Percentiles rank a stretch among this genome's conserved stretches.
Conservation (phyloP, 2,329 filamentous ascomycete genomes). For the Daldinia sp. region DNA sequence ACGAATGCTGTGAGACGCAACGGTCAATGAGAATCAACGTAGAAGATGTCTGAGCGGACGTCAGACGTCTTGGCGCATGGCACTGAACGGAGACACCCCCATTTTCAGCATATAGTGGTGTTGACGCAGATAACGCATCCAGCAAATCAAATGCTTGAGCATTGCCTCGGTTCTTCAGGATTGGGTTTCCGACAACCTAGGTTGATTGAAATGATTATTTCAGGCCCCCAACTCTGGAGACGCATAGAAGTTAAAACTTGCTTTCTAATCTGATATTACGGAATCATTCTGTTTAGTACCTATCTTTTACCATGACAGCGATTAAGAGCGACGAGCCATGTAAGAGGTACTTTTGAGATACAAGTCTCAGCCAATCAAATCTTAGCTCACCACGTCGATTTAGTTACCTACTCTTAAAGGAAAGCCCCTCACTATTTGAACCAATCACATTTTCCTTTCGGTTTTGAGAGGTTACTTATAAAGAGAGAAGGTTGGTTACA, state of each 20-base stretch:
- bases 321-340: not conserved
- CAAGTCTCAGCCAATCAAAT: not conserved
- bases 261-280: not conserved
- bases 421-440: not conserved
- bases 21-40: not conserved
- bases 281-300: not conserved
- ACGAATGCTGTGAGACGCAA: not conserved
- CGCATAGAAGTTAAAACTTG: not conserved
- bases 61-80: not conserved
- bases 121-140: not conserved
- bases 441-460: not conserved
- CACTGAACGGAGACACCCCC: not conserved
- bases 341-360: no score
- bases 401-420: constrained; percentile 2
- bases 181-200: no score
- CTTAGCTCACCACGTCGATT: not conserved
- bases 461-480: no score
- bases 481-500: no score
- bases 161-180: not conserved
- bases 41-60: not conserved
- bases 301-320: not conserved
- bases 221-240: not conserved
- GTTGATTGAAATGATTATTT: not conserved
- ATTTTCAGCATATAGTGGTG: not conserved
- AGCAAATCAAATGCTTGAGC: not conserved